phyloP scores from a whole-genome alignment of 331 rosid genomes.

The Pyrus hybrid region DNA sequence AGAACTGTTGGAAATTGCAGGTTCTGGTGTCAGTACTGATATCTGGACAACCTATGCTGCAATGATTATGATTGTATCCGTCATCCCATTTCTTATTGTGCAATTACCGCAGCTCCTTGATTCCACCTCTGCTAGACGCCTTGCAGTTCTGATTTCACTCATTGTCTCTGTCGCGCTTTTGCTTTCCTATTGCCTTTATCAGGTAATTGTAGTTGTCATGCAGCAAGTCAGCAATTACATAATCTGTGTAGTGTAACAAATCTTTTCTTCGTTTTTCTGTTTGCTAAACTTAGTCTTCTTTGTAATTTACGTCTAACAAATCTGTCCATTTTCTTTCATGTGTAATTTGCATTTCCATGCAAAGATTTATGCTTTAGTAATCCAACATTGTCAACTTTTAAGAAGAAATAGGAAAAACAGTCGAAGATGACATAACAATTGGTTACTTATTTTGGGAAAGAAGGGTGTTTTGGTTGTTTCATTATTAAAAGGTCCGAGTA shows the following conservation, averaged over 20 bases:
- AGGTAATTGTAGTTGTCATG: conserved; percentile 36
- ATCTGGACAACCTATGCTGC: conserved; percentile 93
- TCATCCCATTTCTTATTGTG: conserved; percentile 74
- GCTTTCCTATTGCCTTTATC: conserved; percentile 66
- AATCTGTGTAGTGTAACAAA: neutral
- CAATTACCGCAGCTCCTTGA: conserved; percentile 71
- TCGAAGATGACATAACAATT: neutral
- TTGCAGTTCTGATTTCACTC: conserved; percentile 72
- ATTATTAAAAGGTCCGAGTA: too few species aligned
- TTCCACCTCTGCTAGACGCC: conserved; percentile 63
- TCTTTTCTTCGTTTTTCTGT: neutral
- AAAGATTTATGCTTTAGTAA: neutral
- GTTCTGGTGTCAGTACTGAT: conserved; percentile 93
- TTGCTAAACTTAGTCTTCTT: neutral
- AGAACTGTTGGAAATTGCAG: conserved; percentile 37
- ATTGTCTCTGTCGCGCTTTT: conserved; percentile 43
- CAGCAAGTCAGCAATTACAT: neutral
- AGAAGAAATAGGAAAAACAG: neutral
- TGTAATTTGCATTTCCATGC: neutral
- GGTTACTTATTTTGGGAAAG: neutral
- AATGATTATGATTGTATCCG: conserved; percentile 64
- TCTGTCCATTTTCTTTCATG: neutral
- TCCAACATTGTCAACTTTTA: neutral
- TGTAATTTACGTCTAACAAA: neutral
- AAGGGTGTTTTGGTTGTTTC: neutral